Evolutionary conservation across 768 basidiomycete species (phyloP).

Genomic region (Termitomyces sp.): DNA sequence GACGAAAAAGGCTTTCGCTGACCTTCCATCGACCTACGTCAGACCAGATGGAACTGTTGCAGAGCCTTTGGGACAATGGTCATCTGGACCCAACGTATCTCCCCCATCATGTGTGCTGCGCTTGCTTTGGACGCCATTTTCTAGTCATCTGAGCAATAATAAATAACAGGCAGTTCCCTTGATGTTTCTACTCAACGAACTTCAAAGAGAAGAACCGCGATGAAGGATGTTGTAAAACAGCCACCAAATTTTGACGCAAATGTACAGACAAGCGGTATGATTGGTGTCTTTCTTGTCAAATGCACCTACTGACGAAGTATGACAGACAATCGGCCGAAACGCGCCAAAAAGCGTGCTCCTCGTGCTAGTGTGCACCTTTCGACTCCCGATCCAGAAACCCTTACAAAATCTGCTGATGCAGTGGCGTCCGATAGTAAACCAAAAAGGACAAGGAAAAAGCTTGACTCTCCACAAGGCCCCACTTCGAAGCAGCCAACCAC

Average conservation of each 20-base stretch:
- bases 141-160: not conserved
- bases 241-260: not conserved
- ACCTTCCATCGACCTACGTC: conserved; percentile 51
- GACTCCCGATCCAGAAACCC: not conserved
- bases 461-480: not conserved
- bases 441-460: conserved; percentile 10
- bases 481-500: not conserved
- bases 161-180: not conserved
- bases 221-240: not conserved
- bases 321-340: conserved; percentile 6
- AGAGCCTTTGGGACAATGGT: conserved; percentile 41
- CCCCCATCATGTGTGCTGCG: conserved; percentile 6
- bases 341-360: conserved; percentile 2
- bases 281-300: not conserved
- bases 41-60: conserved; percentile 42
- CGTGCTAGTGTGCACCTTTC: not conserved
- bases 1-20: conserved; percentile 51
- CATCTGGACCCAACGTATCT: conserved; percentile 23
- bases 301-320: not conserved
- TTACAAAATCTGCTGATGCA: not conserved
- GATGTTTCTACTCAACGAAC: not conserved
- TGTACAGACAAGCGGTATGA: not conserved
- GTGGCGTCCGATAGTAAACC: not conserved
- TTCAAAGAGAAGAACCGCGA: conserved; percentile 4
- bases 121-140: not conserved